Evolutionary conservation across 495 filamentous ascomycete species (phyloP), one percentile per base, ranked within the genome.

Genomic region (Aspergillus carlsbadensis): DNA sequence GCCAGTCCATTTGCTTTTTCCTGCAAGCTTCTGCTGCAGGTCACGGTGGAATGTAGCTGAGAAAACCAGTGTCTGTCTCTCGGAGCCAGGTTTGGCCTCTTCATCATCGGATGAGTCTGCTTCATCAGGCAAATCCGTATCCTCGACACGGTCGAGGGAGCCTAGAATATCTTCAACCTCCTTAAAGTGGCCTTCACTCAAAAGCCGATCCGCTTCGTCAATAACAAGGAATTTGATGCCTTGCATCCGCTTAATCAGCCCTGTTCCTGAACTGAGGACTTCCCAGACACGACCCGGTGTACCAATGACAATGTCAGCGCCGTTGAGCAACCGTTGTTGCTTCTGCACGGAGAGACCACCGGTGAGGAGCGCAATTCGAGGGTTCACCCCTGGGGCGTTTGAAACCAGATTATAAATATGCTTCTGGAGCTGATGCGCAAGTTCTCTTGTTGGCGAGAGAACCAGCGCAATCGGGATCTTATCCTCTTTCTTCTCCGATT

Each of bases 261-360:
- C 87, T n/a, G 75, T 64, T 2, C 82, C 84, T 13, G 75, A 75
- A 67, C 87, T 90, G 33, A 98, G 81, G 21, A 97, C 84, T 65
- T 98, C 95, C 95, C 95, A 98, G 47, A 97, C 74, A 55, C 94
- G 80, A 10, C 94, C 94, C 2, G 94, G 94, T 0, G 94, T 98
- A 26, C 89, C 94, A 61, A 98, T 80, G 26, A 98, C 82, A 39
- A 98, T 89, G 64, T 97, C 90, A 8, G 90, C 92, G 15, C 74
- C 67, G 10, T 74, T 73, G 21, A 98, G 74, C 60, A 90, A 81
- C 40, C 94, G 82, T 61, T 92, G 85, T 65, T 98, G 94, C 71
- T 98, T 98, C 50, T 96, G 90, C 39, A 96, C 76, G 6, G 94
- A 92, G 35, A 98, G 71, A 10, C 94, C 94, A 61, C 94, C 94